phyloP scores from a whole-genome alignment of 495 filamentous ascomycete species.

The Rusavskia elegans region DNA sequence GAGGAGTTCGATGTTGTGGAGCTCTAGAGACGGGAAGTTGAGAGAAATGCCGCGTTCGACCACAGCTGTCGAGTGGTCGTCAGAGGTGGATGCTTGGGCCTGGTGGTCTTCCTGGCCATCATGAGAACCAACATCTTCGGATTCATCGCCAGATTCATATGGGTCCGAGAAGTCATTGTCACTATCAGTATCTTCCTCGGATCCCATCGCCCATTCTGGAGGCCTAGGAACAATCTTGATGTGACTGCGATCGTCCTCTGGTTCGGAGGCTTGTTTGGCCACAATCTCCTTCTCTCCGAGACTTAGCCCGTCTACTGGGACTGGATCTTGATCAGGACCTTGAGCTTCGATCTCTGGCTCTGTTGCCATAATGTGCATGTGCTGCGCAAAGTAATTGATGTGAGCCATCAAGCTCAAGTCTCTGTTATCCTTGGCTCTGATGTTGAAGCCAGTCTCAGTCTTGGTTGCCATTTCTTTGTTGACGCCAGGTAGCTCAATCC shows the following conservation, averaged over 20 bases:
- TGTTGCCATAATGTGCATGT: conserved; percentile 54
- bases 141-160: conserved; percentile 20
- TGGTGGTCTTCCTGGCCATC: conserved; percentile 33
- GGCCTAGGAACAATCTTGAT: conserved; percentile 65
- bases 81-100: conserved; percentile 10
- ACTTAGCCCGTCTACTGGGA: conserved; percentile 3
- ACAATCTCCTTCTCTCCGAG: conserved; percentile 4
- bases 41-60: conserved; percentile 54
- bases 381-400: conserved; percentile 62
- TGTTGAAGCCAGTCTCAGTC: conserved; percentile 48
- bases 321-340: conserved; percentile 11
- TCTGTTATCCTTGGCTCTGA: conserved; percentile 37
- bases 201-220: conserved; percentile 54
- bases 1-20: conserved; percentile 68
- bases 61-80: conserved; percentile 5
- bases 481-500: conserved; percentile 49
- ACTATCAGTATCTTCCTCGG: conserved; percentile 23
- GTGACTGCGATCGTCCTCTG: conserved; percentile 39
- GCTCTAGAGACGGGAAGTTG: conserved; percentile 67
- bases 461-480: conserved; percentile 40
- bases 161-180: conserved; percentile 28
- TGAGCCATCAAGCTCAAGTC: conserved; percentile 55
- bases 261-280: neutral
- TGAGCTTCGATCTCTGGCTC: conserved; percentile 20
- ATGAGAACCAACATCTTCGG: neutral